These are phyloP conservation scores for Amaranthus palmeri DNA, from an alignment of 148 eudicot genomes.

Conservation along the genomic window DNA sequence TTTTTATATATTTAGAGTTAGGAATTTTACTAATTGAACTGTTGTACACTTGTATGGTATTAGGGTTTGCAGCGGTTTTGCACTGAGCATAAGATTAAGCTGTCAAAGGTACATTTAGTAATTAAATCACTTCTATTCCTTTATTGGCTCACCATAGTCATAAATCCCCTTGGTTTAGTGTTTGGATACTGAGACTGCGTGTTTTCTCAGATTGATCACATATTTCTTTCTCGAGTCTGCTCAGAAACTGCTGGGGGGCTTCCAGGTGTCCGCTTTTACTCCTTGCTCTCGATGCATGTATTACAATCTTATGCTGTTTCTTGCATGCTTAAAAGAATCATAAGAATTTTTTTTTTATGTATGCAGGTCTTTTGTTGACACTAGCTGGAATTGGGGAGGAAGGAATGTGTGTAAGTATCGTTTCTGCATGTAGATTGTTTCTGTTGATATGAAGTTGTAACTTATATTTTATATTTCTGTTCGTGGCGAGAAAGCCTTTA, in stretches of 20 bases:
- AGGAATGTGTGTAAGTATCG: conserved; percentile 74
- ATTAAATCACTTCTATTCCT: background rate
- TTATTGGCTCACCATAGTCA: background rate
- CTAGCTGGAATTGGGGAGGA: conserved; percentile 89
- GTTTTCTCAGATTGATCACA: conserved; percentile 80
- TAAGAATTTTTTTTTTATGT: conserved; percentile 12
- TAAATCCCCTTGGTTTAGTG: background rate
- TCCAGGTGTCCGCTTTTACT: conserved; percentile 55
- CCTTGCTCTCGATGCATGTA: conserved; percentile 1
- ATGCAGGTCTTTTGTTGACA: conserved; percentile 79
- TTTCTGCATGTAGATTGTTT: conserved; percentile 14
- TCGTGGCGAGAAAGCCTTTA: conserved; percentile 23
- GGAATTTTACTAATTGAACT: background rate
- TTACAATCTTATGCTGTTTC: background rate
- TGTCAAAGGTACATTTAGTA: conserved; percentile 63
- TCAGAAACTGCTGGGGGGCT: conserved; percentile 97
- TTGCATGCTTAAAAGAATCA: conserved; percentile 3
- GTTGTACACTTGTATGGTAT: conserved; percentile 23
- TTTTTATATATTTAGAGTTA: too few relatives aligned
- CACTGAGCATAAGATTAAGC: conserved; percentile 83
- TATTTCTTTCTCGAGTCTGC: conserved; percentile 91
- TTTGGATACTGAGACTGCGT: background rate
- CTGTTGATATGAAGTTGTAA: background rate
- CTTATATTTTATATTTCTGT: conserved; percentile 6
- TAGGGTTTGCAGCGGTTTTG: conserved; percentile 96